These are phyloP conservation scores for Aspergillaceae sp. DNA, from an alignment of 2,329 filamentous ascomycete genomes.

Conservation along the genomic window DNA sequence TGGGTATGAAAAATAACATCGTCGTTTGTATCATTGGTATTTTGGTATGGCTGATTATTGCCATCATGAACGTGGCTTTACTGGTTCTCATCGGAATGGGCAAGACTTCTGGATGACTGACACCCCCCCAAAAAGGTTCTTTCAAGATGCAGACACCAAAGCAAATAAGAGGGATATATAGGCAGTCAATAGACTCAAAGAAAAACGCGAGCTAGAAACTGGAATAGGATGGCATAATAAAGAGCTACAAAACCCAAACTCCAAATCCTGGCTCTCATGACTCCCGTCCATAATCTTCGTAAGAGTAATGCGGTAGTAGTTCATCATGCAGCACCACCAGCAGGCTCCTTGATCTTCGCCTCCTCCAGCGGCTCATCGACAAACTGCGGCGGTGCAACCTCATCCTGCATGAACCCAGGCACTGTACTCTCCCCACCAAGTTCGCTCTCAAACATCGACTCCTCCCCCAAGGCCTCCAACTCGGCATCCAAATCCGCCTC, in stretches of 20 bases:
- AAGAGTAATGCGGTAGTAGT: neutral
- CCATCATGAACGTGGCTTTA: slow-evolving; percentile 70
- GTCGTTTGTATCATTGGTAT: slow-evolving; percentile 50
- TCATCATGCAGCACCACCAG: slow-evolving; percentile 32
- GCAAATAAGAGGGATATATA: neutral
- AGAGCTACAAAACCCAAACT: neutral
- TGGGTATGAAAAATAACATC: slow-evolving; percentile 67
- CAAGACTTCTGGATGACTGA: slow-evolving; percentile 20
- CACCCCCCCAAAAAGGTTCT: neutral
- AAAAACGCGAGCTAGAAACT: neutral
- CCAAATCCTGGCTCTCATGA: neutral
- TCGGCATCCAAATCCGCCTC: slow-evolving; percentile 95
- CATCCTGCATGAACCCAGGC: slow-evolving; percentile 83
- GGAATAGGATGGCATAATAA: too few relatives aligned
- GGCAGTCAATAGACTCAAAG: neutral
- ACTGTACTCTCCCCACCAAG: slow-evolving; percentile 52
- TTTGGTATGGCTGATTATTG: slow-evolving; percentile 64
- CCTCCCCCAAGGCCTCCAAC: slow-evolving; percentile 85
- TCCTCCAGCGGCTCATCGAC: slow-evolving; percentile 80
- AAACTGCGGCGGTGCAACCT: slow-evolving; percentile 72
- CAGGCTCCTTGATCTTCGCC: slow-evolving; percentile 74
- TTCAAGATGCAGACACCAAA: neutral
- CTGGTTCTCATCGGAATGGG: slow-evolving; percentile 58
- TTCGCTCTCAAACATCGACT: slow-evolving; percentile 72
- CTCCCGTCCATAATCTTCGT: neutral